Evolutionary conservation across 768 basidiomycete genomes (phyloP).

Genomic region (Rossbeevera mucosa): DNA sequence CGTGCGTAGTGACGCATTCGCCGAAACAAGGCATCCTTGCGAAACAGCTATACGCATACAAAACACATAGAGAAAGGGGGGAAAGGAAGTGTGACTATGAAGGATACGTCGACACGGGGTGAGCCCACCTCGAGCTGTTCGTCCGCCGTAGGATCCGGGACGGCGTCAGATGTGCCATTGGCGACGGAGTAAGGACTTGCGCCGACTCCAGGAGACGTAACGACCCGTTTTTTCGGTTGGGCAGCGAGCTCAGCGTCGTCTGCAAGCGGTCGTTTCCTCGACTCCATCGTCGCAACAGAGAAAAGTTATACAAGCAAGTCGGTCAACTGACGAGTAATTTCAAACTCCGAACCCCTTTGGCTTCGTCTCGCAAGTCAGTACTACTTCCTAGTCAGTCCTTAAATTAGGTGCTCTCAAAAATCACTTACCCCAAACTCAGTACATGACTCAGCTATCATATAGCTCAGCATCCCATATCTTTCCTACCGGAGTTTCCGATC

Average conservation of each 20-base stretch:
- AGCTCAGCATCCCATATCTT: too few relatives aligned
- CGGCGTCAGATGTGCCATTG: conserved; percentile 36
- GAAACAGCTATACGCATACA: conserved; percentile 53
- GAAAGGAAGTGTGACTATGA: conserved; percentile 20
- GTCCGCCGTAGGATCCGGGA: conserved; percentile 43
- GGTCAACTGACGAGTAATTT: conserved; percentile 17
- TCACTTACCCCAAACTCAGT: too few relatives aligned
- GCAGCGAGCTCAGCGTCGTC: conserved; percentile 45
- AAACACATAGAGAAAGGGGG: conserved; percentile 1
- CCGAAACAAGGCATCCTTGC: conserved; percentile 82
- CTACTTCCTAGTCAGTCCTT: too few relatives aligned
- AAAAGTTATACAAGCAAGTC: conserved; percentile 11
- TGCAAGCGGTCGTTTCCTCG: conserved; percentile 54
- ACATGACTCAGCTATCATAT: too few relatives aligned
- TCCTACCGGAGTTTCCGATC: too few relatives aligned
- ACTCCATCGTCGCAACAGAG: conserved; percentile 41
- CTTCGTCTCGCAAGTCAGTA: too few relatives aligned
- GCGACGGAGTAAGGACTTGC: conserved; percentile 43
- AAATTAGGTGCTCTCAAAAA: too few relatives aligned
- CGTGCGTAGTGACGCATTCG: conserved; percentile 80
- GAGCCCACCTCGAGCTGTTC: conserved; percentile 62
- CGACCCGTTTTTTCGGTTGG: conserved; percentile 53
- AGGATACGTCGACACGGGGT: conserved; percentile 19
- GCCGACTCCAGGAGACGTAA: conserved; percentile 40
- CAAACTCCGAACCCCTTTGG: too few relatives aligned